These are phyloP conservation scores for Anthracocystis walkeri DNA, from an alignment of 1,284 basidiomycete species.

Conservation along the genomic window DNA sequence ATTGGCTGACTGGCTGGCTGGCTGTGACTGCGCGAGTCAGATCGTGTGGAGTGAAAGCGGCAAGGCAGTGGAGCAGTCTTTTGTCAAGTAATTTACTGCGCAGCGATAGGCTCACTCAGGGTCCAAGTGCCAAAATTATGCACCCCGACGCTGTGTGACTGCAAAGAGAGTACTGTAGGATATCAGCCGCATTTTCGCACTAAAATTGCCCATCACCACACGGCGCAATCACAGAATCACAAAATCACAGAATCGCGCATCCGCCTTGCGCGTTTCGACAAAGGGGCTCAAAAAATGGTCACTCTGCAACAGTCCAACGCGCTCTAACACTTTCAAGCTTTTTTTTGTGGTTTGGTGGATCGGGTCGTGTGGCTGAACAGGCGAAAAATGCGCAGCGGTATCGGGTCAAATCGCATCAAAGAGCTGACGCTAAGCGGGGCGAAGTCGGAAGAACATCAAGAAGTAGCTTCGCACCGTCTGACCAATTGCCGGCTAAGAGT, in stretches of 20 bases:
- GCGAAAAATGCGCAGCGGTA: background rate
- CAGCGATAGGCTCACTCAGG: conserved; percentile 12
- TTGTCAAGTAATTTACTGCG: background rate
- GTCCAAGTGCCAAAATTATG: conserved; percentile 6
- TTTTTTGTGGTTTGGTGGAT: background rate
- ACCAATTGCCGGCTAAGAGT: background rate
- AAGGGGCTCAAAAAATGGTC: background rate
- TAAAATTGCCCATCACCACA: background rate
- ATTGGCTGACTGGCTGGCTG: conserved; percentile 1
- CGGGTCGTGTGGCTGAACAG: background rate
- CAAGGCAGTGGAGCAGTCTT: background rate
- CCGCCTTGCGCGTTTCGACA: conserved; percentile 3
- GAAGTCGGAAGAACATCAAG: conserved; percentile 9
- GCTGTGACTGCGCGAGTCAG: background rate
- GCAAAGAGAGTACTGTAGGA: background rate
- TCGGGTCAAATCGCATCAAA: too few species aligned
- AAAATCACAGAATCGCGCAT: background rate
- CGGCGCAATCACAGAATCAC: background rate
- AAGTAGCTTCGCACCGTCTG: background rate
- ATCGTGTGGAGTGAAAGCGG: conserved; percentile 14
- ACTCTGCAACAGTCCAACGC: too few species aligned
- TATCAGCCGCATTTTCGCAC: background rate
- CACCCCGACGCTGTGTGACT: conserved; percentile 7
- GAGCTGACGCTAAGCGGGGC: background rate
- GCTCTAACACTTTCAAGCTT: background rate